These are phyloP conservation scores for Trypanosoma cruzi DNA, from an alignment of 208 protist species.

Conservation along the genomic window DNA sequence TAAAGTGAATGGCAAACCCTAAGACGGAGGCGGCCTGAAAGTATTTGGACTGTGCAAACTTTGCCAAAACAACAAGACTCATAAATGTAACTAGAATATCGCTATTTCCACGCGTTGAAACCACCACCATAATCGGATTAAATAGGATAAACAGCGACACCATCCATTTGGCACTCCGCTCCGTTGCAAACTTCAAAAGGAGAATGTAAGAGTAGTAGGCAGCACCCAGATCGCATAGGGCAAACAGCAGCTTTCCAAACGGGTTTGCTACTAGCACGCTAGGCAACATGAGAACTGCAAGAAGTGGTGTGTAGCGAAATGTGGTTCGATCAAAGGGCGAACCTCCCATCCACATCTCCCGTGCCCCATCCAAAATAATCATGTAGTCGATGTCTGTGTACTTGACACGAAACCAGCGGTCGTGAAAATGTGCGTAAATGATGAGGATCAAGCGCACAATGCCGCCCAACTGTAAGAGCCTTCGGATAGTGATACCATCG, in stretches of 20 bases:
- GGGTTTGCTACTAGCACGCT: constrained; percentile 64
- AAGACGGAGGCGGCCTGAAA: constrained; percentile 58
- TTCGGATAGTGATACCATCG: constrained; percentile 14
- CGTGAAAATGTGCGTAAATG: constrained; percentile 81
- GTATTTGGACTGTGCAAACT: constrained; percentile 53
- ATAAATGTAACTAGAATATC: constrained; percentile 93
- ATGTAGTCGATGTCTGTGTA: constrained; percentile 97
- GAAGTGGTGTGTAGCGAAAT: constrained; percentile 95
- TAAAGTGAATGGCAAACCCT: constrained; percentile 91
- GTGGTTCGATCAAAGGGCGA: constrained; percentile 93
- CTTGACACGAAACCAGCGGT: constrained; percentile 86
- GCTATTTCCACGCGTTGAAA: constrained; percentile 95
- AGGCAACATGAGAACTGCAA: constrained; percentile 83
- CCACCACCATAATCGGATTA: constrained; percentile 92
- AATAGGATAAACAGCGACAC: constrained; percentile 83
- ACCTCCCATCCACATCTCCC: constrained; percentile 69
- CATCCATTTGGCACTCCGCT: constrained; percentile 68
- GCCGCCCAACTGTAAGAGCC: constrained; percentile 44
- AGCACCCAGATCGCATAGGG: constrained; percentile 75
- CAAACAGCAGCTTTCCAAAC: constrained; percentile 90
- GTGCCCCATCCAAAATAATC: constrained; percentile 95
- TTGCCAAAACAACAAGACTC: constrained; percentile 77
- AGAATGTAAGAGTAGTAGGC: constrained; percentile 74
- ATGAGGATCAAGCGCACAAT: constrained; percentile 70
- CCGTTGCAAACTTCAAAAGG: constrained; percentile 54